Evolutionary conservation across 306 rosid genomes (phyloP), one percentile per base, ranked within the genome.

Genomic region (Sindora glabra): DNA sequence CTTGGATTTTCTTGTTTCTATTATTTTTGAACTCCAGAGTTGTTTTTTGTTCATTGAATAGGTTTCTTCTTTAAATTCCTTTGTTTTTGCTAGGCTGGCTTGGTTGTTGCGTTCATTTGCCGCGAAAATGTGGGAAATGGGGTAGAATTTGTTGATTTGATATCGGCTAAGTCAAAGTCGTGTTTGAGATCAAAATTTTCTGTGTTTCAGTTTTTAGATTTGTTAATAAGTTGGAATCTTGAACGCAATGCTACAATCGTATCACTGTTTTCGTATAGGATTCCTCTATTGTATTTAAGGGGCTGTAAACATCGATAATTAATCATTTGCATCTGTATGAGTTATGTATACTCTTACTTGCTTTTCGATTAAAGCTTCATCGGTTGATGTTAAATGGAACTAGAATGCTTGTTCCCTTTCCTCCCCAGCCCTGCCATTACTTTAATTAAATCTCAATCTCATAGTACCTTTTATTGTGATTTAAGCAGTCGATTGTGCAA

Each of bases 401-500:
- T n/a, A n/a, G n/a, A n/a, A n/a, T n/a, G n/a, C n/a, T n/a, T 9
- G 3, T 16, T 2, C 3, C 17, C 11, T 44, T 45, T 10, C 13
- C 19, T 45, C 34, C 34, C 8, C 5, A 9, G 34, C 8, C 34
- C 5, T 29, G 34, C 8, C 5, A 17, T 18, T 45, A 19, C n/a
- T n/a, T 45, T 10, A 0, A 24, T 45, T 45, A 18, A 19, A 45
- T 45, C 50, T 50, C 25, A 0, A 30, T 42, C 19, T 10, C n/a
- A 1, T 22, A 6, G n/a, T 3, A 9, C 5, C n/a, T 62, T 42
- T 50, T 16, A 36, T 15, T 70, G 55, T 41, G 22, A 49, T 41
- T 69, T 33, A 11, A 38, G 75, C 85, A 92, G 96, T 56, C 69
- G 66, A 56, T 26, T 92, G 73, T 89, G 89, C 76, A 86, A 89